Percentiles rank a stretch among this genome's conserved stretches.
These are phyloP conservation scores for Teunomyces atbi DNA, from an alignment of 805 yeast genomes.

Conservation along the genomic window DNA sequence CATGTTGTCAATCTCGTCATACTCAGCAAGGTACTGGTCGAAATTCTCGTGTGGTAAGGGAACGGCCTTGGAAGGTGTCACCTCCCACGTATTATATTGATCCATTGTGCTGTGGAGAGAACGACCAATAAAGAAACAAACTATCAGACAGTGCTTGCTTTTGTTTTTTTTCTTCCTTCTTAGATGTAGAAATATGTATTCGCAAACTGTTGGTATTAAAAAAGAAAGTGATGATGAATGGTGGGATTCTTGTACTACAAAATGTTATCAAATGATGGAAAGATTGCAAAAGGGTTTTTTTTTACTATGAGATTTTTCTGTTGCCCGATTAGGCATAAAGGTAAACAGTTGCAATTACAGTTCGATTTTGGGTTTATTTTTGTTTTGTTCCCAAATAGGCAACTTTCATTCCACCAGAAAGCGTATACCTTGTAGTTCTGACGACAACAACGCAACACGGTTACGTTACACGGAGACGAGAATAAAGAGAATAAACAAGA, in stretches of 20 bases:
- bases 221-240: slow-evolving; percentile 1
- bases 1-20: slow-evolving; percentile 53
- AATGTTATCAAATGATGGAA: slow-evolving; percentile 4
- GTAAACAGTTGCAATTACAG: slow-evolving; percentile 20
- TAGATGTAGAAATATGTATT: too few relatives aligned
- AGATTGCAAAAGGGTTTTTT: slow-evolving; percentile 1
- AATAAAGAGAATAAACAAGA: neutral
- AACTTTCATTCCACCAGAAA: neutral
- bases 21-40: slow-evolving; percentile 42
- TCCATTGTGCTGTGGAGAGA: slow-evolving; percentile 15
- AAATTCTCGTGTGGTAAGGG: slow-evolving; percentile 58
- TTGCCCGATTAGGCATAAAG: slow-evolving; percentile 22
- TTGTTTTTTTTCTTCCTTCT: neutral
- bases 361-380: slow-evolving; percentile 3
- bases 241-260: slow-evolving; percentile 4
- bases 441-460: too few relatives aligned
- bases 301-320: neutral
- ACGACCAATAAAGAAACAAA: too few relatives aligned
- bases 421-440: too few relatives aligned
- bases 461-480: neutral
- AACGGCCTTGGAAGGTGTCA: slow-evolving; percentile 24
- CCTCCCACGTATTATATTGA: slow-evolving; percentile 29
- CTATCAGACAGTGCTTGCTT: neutral
- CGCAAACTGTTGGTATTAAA: neutral
- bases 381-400: neutral